Conservation (phyloP, 2,329 filamentous ascomycete genomes). For the Hawksworthiomyces lignivorus region DNA sequence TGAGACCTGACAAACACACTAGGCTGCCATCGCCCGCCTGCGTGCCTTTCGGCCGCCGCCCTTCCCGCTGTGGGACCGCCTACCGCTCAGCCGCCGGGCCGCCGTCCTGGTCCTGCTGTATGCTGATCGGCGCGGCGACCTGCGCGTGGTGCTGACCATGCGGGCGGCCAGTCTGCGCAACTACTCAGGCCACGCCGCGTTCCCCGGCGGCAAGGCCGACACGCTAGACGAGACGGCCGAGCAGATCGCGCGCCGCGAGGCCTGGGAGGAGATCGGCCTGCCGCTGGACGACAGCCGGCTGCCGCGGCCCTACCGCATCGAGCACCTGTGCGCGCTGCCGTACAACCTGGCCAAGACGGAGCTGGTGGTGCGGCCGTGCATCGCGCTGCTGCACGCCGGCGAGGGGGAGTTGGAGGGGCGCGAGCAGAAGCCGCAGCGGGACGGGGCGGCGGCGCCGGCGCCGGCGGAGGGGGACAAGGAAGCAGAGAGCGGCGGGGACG, state of each 20-base stretch:
- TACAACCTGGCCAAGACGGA: slow-evolving; percentile 66
- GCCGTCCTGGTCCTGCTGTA: slow-evolving; percentile 85
- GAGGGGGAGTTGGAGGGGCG: slow-evolving; percentile 25
- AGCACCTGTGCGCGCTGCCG: slow-evolving; percentile 80
- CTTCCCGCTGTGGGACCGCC: slow-evolving; percentile 53
- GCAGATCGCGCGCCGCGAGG: slow-evolving; percentile 81
- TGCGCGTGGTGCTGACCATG: slow-evolving; percentile 65
- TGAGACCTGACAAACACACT: too few relatives aligned
- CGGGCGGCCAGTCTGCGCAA: slow-evolving; percentile 54
- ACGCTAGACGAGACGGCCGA: slow-evolving; percentile 54
- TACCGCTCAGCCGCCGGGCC: slow-evolving; percentile 62
- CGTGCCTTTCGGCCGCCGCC: slow-evolving; percentile 53
- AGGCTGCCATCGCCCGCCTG: slow-evolving; percentile 54
- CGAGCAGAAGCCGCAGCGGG: slow-evolving; percentile 3
- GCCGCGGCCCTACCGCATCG: slow-evolving; percentile 71
- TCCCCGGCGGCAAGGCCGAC: slow-evolving; percentile 72
- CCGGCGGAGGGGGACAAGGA: too few relatives aligned
- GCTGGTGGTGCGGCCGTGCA: slow-evolving; percentile 66
- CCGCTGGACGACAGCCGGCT: slow-evolving; percentile 62
- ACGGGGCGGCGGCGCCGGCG: neutral
- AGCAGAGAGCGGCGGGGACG: neutral
- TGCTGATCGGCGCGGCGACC: slow-evolving; percentile 71
- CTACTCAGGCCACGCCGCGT: slow-evolving; percentile 78
- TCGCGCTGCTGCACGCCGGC: slow-evolving; percentile 61
- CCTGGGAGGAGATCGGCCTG: slow-evolving; percentile 87